Conservation (phyloP, 148 eudicot species). For the Spergularia bocconei region DNA sequence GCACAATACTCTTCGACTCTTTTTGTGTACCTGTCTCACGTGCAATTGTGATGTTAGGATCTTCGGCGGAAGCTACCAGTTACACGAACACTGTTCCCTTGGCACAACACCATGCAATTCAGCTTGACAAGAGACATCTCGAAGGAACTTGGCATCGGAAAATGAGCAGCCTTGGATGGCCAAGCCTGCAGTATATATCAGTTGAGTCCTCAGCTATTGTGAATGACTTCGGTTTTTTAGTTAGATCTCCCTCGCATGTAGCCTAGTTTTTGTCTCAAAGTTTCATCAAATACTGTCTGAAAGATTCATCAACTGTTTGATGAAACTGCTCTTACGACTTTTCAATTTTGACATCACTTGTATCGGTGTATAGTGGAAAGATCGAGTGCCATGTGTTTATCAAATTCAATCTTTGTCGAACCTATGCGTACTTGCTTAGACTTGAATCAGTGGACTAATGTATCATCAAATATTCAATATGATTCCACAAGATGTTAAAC, state of each 20-base stretch:
- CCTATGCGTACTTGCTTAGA: not conserved
- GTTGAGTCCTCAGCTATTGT: slow-evolving; percentile 17
- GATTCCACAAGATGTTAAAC: too few relatives aligned
- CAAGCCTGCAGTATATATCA: slow-evolving; percentile 17
- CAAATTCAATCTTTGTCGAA: not conserved
- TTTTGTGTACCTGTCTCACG: not conserved
- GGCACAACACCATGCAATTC: slow-evolving; percentile 84
- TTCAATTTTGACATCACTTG: slow-evolving; percentile 19
- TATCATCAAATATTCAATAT: too few relatives aligned
- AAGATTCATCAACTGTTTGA: slow-evolving; percentile 13
- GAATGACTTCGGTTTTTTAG: slow-evolving; percentile 23
- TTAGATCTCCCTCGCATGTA: slow-evolving; percentile 13
- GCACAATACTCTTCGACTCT: not conserved
- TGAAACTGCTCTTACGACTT: slow-evolving; percentile 16
- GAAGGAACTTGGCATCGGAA: slow-evolving; percentile 54
- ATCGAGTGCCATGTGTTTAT: slow-evolving; percentile 12
- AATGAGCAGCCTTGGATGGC: slow-evolving; percentile 26
- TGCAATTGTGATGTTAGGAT: slow-evolving; percentile 48
- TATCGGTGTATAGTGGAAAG: slow-evolving; percentile 26
- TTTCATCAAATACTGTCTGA: slow-evolving; percentile 1
- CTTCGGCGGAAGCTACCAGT: slow-evolving; percentile 90
- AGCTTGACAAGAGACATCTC: slow-evolving; percentile 70
- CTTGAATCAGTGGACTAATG: not conserved
- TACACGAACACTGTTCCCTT: slow-evolving; percentile 85
- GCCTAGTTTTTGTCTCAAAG: not conserved